Percentiles rank a stretch among this genome's conserved stretches.
Conservation (phyloP, 2,329 filamentous ascomycete species). For the Davidsoniella virescens region DNA sequence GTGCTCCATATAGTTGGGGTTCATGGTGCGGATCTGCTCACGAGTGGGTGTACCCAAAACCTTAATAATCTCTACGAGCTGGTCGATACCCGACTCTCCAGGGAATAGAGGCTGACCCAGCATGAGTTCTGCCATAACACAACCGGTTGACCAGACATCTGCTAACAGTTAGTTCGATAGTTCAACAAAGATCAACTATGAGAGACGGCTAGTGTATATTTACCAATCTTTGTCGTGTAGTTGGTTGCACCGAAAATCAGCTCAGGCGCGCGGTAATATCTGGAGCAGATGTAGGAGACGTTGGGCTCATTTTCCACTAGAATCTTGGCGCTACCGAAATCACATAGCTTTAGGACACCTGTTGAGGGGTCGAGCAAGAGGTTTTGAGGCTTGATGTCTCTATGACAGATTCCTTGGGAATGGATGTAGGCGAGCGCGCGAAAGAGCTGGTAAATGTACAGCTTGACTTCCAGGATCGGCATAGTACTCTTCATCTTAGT, state of each 20-base stretch:
- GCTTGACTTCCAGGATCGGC: constrained; percentile 96
- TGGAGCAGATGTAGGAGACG: constrained; percentile 97
- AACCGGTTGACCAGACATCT: constrained; percentile 99
- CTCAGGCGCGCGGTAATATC: constrained; percentile 95
- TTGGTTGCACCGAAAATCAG: constrained; percentile 98
- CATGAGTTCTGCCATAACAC: constrained; percentile 99
- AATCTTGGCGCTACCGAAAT: constrained; percentile 98
- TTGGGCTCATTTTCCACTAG: constrained; percentile 97
- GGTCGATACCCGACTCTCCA: constrained; percentile 95
- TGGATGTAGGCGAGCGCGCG: constrained; percentile 96
- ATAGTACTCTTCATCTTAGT: constrained; percentile 99
- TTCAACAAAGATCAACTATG: not conserved
- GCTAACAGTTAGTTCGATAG: constrained; percentile 24
- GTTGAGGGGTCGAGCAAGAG: constrained; percentile 81
- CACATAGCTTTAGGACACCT: constrained; percentile 89
- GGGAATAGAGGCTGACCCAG: constrained; percentile 94
- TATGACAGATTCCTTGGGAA: constrained; percentile 96
- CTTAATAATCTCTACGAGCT: constrained; percentile 98
- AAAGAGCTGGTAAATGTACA: constrained; percentile 99
- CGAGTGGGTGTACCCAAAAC: constrained; percentile 90
- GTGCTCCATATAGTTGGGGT: constrained; percentile 99
- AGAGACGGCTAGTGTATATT: constrained; percentile 19
- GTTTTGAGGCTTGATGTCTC: constrained; percentile 98
- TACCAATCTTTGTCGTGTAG: constrained; percentile 99
- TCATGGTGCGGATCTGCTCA: constrained; percentile 99